Percentiles rank a stretch among this genome's conserved stretches.
phyloP scores from a whole-genome alignment of 208 protist species.

The Leishmania guyanensis region DNA sequence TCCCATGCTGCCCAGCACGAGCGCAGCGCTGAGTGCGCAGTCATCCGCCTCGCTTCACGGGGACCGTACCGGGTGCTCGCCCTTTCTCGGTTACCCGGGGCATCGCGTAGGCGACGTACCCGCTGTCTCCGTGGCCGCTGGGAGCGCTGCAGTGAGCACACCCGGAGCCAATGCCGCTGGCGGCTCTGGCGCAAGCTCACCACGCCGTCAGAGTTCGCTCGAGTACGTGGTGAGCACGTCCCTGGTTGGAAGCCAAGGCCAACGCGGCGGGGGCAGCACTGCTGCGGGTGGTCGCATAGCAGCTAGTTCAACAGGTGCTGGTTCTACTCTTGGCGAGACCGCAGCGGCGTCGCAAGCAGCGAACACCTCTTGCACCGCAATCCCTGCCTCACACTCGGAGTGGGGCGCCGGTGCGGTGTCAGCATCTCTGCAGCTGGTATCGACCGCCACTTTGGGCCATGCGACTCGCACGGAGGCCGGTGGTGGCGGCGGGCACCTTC shows the following conservation, averaged over 20 bases:
- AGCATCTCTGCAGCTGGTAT: background rate
- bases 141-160: background rate
- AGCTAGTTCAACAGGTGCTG: background rate
- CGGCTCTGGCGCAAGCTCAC: background rate
- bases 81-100: background rate
- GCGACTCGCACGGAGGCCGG: constrained; percentile 11
- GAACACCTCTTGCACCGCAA: background rate
- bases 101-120: constrained; percentile 6
- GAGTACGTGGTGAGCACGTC: constrained; percentile 9
- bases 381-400: background rate
- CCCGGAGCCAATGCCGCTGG: background rate
- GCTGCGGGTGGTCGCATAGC: background rate
- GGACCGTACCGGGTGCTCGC: background rate
- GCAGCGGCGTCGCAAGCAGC: background rate
- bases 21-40: background rate
- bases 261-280: background rate
- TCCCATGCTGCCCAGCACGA: constrained; percentile 21
- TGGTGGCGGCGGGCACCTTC: constrained; percentile 21
- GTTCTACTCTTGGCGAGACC: background rate
- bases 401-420: background rate
- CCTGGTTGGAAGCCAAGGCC: background rate
- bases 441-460: background rate
- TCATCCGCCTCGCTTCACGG: background rate
- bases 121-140: background rate
- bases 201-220: constrained; percentile 17